Conservation (phyloP, 2,329 filamentous ascomycete species). For the Podosphaera fusca region DNA sequence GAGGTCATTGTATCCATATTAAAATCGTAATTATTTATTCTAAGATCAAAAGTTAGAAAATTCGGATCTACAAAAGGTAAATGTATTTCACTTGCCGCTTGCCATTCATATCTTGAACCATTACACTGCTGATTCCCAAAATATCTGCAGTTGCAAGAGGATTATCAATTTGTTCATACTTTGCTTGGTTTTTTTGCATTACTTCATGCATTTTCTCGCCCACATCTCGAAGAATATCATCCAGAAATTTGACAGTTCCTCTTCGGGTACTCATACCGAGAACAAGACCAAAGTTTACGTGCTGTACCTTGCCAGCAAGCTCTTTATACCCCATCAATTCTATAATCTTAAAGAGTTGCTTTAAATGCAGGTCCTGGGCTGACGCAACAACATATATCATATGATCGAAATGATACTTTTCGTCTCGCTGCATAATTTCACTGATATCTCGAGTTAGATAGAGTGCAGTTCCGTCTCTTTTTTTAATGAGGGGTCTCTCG, state of each 20-base stretch:
- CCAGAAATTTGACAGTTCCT: constrained; percentile 51
- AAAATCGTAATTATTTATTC: constrained; percentile 46
- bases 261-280: constrained; percentile 47
- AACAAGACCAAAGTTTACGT: constrained; percentile 55
- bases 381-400: constrained; percentile 62
- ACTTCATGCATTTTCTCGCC: constrained; percentile 94
- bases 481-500: constrained; percentile 46
- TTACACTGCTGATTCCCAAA: constrained; percentile 80
- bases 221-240: constrained; percentile 54
- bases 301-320: constrained; percentile 42
- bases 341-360: constrained; percentile 55
- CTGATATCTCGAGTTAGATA: constrained; percentile 63
- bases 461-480: constrained; percentile 51
- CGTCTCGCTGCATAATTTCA: constrained; percentile 42
- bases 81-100: constrained; percentile 39
- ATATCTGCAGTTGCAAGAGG: constrained; percentile 65
- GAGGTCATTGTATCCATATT: constrained; percentile 65
- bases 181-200: constrained; percentile 74
- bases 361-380: constrained; percentile 49
- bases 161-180: constrained; percentile 76
- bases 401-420: constrained; percentile 46
- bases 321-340: constrained; percentile 48
- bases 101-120: constrained; percentile 95
- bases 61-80: background rate
- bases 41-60: constrained; percentile 8